phyloP scores from a whole-genome alignment of 2,329 filamentous ascomycete species.

The Diatrype stigma region DNA sequence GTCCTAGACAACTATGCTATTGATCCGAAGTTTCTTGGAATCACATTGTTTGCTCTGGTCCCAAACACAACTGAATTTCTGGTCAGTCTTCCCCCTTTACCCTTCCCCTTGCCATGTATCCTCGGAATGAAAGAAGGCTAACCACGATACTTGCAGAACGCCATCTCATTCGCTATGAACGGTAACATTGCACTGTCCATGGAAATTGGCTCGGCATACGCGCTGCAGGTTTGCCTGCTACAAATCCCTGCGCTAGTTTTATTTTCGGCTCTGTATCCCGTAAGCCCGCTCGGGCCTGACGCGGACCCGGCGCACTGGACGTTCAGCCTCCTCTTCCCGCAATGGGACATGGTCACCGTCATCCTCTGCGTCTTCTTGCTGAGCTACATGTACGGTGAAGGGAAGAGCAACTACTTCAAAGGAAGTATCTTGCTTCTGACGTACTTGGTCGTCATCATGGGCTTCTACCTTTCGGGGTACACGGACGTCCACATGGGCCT shows the following conservation, averaged over 20 bases:
- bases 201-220: slow-evolving; percentile 98
- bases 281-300: slow-evolving; percentile 31
- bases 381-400: slow-evolving; percentile 96
- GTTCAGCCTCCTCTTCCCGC: slow-evolving; percentile 89
- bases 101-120: slow-evolving; percentile 2
- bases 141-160: slow-evolving; percentile 57
- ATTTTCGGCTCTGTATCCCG: slow-evolving; percentile 74
- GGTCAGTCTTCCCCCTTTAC: slow-evolving; percentile 50
- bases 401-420: slow-evolving; percentile 99
- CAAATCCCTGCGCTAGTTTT: slow-evolving; percentile 91
- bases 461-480: slow-evolving; percentile 79
- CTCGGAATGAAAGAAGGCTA: slow-evolving; percentile 7
- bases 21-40: slow-evolving; percentile 95
- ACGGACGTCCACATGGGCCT: slow-evolving; percentile 37
- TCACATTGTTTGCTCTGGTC: slow-evolving; percentile 93
- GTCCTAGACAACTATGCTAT: slow-evolving; percentile 86
- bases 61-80: slow-evolving; percentile 98
- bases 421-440: slow-evolving; percentile 90
- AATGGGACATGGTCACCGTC: slow-evolving; percentile 98
- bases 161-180: slow-evolving; percentile 99
- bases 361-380: slow-evolving; percentile 94
- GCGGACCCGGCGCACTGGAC: slow-evolving; percentile 54
- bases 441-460: slow-evolving; percentile 86
- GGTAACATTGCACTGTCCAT: slow-evolving; percentile 97
- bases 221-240: slow-evolving; percentile 88